Evolutionary conservation across 768 basidiomycete genomes (phyloP), one percentile per base, ranked within the genome.

Genomic region (Pseudohyphozyma bogoriensis): DNA sequence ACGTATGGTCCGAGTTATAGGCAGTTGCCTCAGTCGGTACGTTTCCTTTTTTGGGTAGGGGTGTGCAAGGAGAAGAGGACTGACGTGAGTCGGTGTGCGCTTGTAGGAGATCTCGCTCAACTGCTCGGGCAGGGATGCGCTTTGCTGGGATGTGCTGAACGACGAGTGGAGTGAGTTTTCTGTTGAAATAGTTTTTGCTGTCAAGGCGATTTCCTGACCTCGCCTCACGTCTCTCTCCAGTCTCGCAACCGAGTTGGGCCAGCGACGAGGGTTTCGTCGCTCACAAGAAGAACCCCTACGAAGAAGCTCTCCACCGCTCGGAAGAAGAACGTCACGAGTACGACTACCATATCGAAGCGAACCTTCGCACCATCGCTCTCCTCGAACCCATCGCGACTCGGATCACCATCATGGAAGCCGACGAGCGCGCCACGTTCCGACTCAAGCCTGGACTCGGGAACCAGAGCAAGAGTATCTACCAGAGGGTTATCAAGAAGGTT

Each of bases 281-380:
- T 9, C 89, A 96, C 74, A 93, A 95, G 79, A 96, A 96, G 78
- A 99, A 96, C 72, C 80, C 83, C 8, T 96, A 86, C 73, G 95
- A 99, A 74, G 93, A 96, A 70, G 87, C 88, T 0, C 78, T 97
- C 58, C 91, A 97, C 77, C 89, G 89, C 75, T 86, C 89, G 69
- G 95, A 99, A 74, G 93, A 99, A 74, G 95, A 99, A 74, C 83
- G 95, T 32, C 90, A 96, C 74, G 93, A 97, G 74, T 97, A 89
- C 72, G 91, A 95, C 68, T 91, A 92, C 61, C 87, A 92, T 68
- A 82, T 99, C 44, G 90, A 95, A 71, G 89, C 85, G 22, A 83
- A 97, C 67, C 76, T 82, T 13, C 84, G 92, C 45, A 96, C 92
- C 18, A 93, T 97, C 70, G 83, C 87, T 2, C 76, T 93, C 45